Evolutionary conservation across 345 rosid genomes (phyloP).

Genomic region (Raphanus sativus): DNA sequence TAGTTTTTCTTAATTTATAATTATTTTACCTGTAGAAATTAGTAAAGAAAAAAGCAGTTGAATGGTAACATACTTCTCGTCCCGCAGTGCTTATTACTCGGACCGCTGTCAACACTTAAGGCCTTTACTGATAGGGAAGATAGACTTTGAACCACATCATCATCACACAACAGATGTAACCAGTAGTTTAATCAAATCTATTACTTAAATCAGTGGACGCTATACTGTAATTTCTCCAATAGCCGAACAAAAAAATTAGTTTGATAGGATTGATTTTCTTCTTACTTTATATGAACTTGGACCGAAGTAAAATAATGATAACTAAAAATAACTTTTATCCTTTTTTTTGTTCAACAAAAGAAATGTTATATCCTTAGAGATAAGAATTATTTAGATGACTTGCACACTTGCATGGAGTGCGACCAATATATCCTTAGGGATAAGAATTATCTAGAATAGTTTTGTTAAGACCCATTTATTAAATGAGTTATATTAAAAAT

Average conservation of each 20-base stretch:
- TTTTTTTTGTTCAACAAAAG: too few relatives aligned
- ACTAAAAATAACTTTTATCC: background rate
- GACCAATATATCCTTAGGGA: background rate
- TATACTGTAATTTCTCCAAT: background rate
- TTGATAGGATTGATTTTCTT: background rate
- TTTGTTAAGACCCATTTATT: too few relatives aligned
- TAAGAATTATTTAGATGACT: constrained; percentile 20
- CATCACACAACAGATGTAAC: too few relatives aligned
- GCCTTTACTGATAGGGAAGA: too few relatives aligned
- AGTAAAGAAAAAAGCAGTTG: too few relatives aligned
- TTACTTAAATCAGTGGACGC: constrained; percentile 28
- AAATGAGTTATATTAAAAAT: too few relatives aligned
- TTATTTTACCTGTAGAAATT: too few relatives aligned
- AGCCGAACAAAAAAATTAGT: background rate
- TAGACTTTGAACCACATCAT: too few relatives aligned
- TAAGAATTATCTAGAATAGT: constrained; percentile 15
- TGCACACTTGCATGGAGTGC: background rate
- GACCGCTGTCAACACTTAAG: too few relatives aligned
- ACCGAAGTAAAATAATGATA: constrained; percentile 8
- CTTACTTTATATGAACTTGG: background rate
- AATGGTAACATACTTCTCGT: too few relatives aligned
- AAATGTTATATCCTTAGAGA: background rate
- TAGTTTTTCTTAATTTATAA: too few relatives aligned
- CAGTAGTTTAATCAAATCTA: background rate
- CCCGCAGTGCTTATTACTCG: too few relatives aligned